Evolutionary conservation across 2,329 filamentous ascomycete species (phyloP).

Genomic region (Harringtonia aguacate): DNA sequence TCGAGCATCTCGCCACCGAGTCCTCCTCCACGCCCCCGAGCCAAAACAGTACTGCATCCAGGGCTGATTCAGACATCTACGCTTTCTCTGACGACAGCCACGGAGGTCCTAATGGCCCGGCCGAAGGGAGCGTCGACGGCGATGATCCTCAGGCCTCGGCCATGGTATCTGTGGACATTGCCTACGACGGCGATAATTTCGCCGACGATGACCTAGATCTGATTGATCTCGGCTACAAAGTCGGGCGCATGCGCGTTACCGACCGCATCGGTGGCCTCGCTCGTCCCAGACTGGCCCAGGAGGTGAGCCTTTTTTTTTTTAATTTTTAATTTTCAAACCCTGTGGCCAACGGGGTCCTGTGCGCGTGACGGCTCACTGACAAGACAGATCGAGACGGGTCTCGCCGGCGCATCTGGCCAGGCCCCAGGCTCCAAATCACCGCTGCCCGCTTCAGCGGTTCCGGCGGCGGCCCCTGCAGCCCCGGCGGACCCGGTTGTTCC

Average conservation of each 20-base stretch:
- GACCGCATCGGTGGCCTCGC: constrained; percentile 66
- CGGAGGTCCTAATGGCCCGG: no score
- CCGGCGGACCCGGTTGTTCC: no score
- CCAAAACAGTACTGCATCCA: no score
- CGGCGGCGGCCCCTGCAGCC: no score
- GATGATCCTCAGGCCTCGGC: no score
- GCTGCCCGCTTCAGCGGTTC: no score
- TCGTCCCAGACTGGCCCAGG: constrained; percentile 58
- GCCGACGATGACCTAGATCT: no score
- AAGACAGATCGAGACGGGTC: constrained; percentile 7
- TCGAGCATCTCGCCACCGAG: constrained; percentile 37
- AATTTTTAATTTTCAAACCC: background rate
- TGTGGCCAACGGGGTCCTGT: background rate
- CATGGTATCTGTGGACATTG: no score
- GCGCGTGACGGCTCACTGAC: background rate
- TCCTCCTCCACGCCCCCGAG: constrained; percentile 3
- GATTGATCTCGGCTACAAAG: constrained; percentile 59
- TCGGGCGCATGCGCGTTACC: constrained; percentile 63
- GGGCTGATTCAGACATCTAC: no score
- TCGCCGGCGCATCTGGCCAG: constrained; percentile 1
- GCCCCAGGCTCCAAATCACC: no score
- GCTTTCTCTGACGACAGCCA: no score
- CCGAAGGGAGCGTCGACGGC: no score
- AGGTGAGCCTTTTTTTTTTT: constrained; percentile 33
- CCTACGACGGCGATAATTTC: constrained; percentile 23